phyloP scores from a whole-genome alignment of 805 yeast genomes.

The Suhomyces faveliae region DNA sequence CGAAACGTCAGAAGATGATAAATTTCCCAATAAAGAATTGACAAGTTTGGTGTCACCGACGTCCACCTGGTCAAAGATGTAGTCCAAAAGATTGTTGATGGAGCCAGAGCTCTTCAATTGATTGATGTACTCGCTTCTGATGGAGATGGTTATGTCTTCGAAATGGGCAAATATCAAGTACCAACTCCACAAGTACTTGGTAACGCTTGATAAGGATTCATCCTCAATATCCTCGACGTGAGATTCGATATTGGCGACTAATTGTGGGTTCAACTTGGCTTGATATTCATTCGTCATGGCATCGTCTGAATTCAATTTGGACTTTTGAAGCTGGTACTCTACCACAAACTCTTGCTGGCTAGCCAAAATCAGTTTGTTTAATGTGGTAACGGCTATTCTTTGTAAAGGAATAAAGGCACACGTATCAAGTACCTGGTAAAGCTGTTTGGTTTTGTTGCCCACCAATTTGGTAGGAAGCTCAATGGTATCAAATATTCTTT shows the following conservation, averaged over 20 bases:
- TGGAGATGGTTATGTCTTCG: constrained; percentile 59
- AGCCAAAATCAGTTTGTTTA: constrained; percentile 40
- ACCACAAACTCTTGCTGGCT: constrained; percentile 60
- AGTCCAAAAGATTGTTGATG: constrained; percentile 51
- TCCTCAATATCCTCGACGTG: constrained; percentile 19
- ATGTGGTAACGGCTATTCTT: constrained; percentile 41
- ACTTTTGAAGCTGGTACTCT: constrained; percentile 55
- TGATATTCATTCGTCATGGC: constrained; percentile 22
- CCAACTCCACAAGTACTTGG: constrained; percentile 68
- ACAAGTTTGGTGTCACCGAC: constrained; percentile 24
- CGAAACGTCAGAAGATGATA: constrained; percentile 11
- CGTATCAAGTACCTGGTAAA: constrained; percentile 32
- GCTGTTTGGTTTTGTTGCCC: constrained; percentile 27
- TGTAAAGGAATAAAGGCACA: constrained; percentile 30
- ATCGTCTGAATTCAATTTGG: constrained; percentile 21
- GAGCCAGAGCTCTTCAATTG: constrained; percentile 49
- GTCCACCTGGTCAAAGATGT: constrained; percentile 55
- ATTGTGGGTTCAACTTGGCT: constrained; percentile 38
- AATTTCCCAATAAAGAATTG: constrained; percentile 13
- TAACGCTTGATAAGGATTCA: constrained; percentile 16
- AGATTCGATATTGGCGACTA: constrained; percentile 5
- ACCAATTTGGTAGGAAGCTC: constrained; percentile 28
- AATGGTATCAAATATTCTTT: constrained; percentile 23
- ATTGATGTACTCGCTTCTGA: constrained; percentile 58
- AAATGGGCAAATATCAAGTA: constrained; percentile 59